Evolutionary conservation across 495 filamentous ascomycete genomes (phyloP), one percentile per base, ranked within the genome.

Genomic region (Xylaria cubensis): DNA sequence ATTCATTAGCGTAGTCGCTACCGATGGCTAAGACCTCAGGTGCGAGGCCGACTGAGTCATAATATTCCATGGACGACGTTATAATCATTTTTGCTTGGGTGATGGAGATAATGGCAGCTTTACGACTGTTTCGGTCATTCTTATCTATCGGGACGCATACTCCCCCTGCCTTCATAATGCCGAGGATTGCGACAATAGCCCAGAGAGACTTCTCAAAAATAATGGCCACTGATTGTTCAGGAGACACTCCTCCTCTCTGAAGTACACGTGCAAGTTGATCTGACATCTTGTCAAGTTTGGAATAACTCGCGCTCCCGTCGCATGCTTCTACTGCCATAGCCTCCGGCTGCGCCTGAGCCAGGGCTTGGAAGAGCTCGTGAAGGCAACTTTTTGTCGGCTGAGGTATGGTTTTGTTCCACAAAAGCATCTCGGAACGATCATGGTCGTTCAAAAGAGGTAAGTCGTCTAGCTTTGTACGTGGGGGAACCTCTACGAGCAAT

Each of bases 81-180:
- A 70, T 12, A 34, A 70, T 39, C 13, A 64, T 50, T 7, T 29
- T 59, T 8, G 75, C 69, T 4, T 64, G 58, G 39, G 67, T 71
- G 21, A 78, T 67, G n/a, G 32, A 55, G 9, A 79, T 64, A 69
- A 80, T 80, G 13, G 73, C 72, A 29, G 59, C 77, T 46, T 89
- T 72, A 12, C 90, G 85, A 58, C 82, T 80, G 17, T 76, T 80
- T 26, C 89, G 89, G 69, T 91, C 88, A 4, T 81, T 80, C 15
- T 89, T 86, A 44, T 90, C 88, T 26, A 91, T 77, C 4, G 88
- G 87, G 21, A 90, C 88, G 73, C 80, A 82, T 36, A 72, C 81
- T 4, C 76, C 84, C 13, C 86, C 86, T 13, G 85, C 80, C 51
- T 82, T 84, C 55, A 87, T 69, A 13, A 87, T 76, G 3, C 80